Base-by-base conservation (phyloP, 2,329 filamentous ascomycete genomes). In the Talaromyces sp. region DNA sequence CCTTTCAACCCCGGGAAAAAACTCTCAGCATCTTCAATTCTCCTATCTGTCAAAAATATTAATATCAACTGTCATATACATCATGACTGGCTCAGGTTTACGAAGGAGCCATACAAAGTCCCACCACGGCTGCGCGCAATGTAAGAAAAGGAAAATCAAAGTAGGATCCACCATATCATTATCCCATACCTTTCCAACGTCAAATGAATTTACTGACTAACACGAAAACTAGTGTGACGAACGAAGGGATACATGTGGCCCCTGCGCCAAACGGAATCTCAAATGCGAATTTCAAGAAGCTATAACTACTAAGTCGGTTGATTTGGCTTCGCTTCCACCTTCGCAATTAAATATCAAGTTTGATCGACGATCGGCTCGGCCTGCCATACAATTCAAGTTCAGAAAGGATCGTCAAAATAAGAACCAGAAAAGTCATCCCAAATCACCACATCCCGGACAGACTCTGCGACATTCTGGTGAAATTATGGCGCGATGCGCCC, bases 71-170 rank as follows among this genome's bases (percentile, higher is more conserved):
- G 8, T 14, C 8, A 12, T 21, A 50, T 12, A 48, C 31, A 32
- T 38, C 9, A 50, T 50, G 43, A 14, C 24, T 1, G 43, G 19
- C 43, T 50, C 9, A 12, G 43, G 43, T 26, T 50, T 17, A 26
- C 43, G 43, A 24, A 26, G 43, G 24, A 50, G 43, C 43, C 43
- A 50, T 50, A 12, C 43, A 21, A 50, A 50, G 19, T 50, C 43
- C 6, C 43, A 50, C 10, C 43, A 50, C 19, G 43, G 43, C 43
- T 50, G 43, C 24, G 43, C 19, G 2, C 19, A 50, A 50, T 50
- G 43, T 50, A 50, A 50, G 8, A 26, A 21, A 10, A 50, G 43
- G 21, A 50, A 50, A 19, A 12, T 50, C 3, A 76, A 74, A 54
- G 43, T 50, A 50, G 4, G 24, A 17, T 3, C 14, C 43, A 14